Evolutionary conservation across 768 basidiomycete genomes (phyloP).

Genomic region (Tephrocybe rancida): DNA sequence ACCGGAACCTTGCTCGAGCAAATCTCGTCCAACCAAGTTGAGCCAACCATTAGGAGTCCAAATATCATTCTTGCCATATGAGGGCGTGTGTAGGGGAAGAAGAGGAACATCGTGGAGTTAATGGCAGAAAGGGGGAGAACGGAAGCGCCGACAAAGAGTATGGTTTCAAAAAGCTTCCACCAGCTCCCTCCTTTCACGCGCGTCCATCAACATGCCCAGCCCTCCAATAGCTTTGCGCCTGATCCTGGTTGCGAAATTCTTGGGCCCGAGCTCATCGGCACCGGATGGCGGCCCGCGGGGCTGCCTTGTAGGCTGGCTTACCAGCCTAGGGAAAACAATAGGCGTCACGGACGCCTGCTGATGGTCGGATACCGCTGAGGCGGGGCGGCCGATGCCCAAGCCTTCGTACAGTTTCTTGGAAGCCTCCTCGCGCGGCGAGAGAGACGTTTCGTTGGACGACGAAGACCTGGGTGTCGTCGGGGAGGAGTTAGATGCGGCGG

Average conservation of each 20-base stretch:
- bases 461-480: constrained; percentile 78
- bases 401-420: constrained; percentile 88
- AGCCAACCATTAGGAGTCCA: constrained; percentile 15
- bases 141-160: constrained; percentile 13
- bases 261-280: constrained; percentile 82
- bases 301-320: constrained; percentile 79
- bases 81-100: constrained; percentile 1
- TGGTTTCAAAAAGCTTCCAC: constrained; percentile 65
- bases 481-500: constrained; percentile 54
- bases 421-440: constrained; percentile 87
- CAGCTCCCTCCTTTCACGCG: constrained; percentile 77
- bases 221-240: constrained; percentile 85
- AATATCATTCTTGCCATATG: constrained; percentile 15
- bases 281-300: constrained; percentile 87
- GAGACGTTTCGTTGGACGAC: constrained; percentile 59
- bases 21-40: constrained; percentile 20
- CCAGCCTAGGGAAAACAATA: constrained; percentile 57
- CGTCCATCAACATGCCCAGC: constrained; percentile 76
- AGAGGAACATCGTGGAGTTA: constrained; percentile 2
- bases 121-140: constrained; percentile 16
- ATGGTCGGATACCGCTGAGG: constrained; percentile 43
- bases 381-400: constrained; percentile 79
- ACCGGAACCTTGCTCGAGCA: constrained; percentile 15
- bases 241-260: constrained; percentile 88
- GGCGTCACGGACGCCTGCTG: constrained; percentile 38